Evolutionary conservation across 768 basidiomycete species (phyloP).

Genomic region (Leucosporidium scottii): DNA sequence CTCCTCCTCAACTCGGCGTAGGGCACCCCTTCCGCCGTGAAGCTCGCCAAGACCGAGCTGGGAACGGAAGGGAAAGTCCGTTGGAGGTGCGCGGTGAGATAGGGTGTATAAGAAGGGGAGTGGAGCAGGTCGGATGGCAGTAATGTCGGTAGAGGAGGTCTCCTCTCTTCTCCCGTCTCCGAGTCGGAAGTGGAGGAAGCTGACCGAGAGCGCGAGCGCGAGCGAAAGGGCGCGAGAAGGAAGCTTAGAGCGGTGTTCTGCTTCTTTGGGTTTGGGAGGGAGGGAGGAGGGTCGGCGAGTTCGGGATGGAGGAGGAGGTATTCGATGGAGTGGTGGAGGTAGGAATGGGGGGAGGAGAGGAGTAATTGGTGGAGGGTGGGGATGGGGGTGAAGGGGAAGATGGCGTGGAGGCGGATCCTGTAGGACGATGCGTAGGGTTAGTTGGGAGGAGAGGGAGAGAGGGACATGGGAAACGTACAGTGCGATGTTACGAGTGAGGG

Average conservation of each 20-base stretch:
- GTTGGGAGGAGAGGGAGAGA: neutral
- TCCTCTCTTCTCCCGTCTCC: neutral
- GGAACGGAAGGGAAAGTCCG: neutral
- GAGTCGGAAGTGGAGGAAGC: no score
- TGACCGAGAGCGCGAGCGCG: neutral
- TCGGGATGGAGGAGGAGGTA: neutral
- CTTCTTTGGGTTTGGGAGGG: neutral
- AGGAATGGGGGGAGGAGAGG: neutral
- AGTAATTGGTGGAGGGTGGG: neutral
- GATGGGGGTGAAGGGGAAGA: slow-evolving; percentile 15
- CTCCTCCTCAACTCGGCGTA: neutral
- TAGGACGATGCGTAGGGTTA: neutral
- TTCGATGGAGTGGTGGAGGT: neutral
- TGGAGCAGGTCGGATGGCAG: slow-evolving; percentile 11
- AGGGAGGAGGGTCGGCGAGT: neutral
- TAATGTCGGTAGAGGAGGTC: neutral
- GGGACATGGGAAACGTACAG: no score
- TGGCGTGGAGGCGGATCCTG: slow-evolving; percentile 12
- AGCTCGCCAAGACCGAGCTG: neutral
- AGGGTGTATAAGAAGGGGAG: neutral
- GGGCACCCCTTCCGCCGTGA: neutral
- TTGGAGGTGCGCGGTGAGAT: neutral
- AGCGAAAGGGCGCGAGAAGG: neutral
- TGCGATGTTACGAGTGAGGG: no score
- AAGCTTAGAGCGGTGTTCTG: no score